Evolutionary conservation across 2,329 filamentous ascomycete genomes (phyloP).

Genomic region (Ustilaginoidea virens): DNA sequence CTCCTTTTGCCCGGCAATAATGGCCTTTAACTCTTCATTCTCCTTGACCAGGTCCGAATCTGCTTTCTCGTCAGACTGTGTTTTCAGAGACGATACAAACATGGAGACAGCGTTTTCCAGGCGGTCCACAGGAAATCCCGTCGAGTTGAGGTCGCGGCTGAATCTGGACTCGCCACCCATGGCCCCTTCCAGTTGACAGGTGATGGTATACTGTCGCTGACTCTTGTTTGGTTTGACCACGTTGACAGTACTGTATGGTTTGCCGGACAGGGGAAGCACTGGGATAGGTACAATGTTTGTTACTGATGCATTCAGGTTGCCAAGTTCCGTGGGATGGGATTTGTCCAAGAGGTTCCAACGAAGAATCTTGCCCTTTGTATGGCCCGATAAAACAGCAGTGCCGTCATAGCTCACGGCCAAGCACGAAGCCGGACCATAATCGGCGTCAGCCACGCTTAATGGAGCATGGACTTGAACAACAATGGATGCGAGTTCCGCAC

Average conservation of each 20-base stretch:
- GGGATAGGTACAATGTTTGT: constrained; percentile 67
- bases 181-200: constrained; percentile 41
- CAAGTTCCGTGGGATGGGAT: constrained; percentile 49
- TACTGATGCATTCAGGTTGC: constrained; percentile 64
- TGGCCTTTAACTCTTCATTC: constrained; percentile 27
- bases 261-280: constrained; percentile 31
- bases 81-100: constrained; percentile 1
- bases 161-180: constrained; percentile 26
- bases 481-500: constrained; percentile 37
- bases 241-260: constrained; percentile 34
- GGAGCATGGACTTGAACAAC: constrained; percentile 39
- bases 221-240: constrained; percentile 71
- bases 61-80: constrained; percentile 2
- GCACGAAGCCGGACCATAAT: constrained; percentile 50
- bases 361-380: constrained; percentile 62
- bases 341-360: constrained; percentile 66
- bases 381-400: constrained; percentile 64
- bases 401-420: constrained; percentile 70
- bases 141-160: constrained; percentile 25
- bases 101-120: constrained; percentile 19
- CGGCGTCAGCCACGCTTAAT: constrained; percentile 41
- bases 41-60: constrained; percentile 17
- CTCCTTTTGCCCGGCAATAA: constrained; percentile 26
- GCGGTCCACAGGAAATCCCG: constrained; percentile 33
- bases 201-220: constrained; percentile 48